Conservation (phyloP, 2,329 filamentous ascomycete species). For the Nigrospora sphaerica region DNA sequence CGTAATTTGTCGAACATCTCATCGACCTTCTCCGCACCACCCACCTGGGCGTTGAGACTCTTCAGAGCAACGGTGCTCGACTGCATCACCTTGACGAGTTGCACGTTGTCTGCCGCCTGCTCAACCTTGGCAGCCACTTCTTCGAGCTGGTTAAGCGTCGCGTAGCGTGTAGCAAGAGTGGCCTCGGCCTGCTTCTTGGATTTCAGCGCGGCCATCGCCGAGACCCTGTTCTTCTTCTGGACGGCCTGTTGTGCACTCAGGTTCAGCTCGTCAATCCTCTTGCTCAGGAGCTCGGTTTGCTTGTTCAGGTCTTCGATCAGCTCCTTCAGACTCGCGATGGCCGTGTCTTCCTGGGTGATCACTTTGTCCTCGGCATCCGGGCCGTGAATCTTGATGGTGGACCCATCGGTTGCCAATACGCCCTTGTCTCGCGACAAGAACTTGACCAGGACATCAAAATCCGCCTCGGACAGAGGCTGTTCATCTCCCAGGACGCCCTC, state of each 20-base stretch:
- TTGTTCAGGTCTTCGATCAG: constrained; percentile 68
- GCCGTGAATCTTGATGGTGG: constrained; percentile 68
- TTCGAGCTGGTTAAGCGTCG: constrained; percentile 74
- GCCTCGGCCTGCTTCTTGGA: constrained; percentile 77
- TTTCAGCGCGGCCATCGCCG: constrained; percentile 71
- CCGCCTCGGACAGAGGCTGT: constrained; percentile 48
- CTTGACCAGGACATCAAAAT: constrained; percentile 62
- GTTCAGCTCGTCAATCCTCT: constrained; percentile 59
- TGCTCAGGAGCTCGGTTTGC: constrained; percentile 60
- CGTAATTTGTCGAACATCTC: constrained; percentile 67
- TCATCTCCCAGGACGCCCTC: constrained; percentile 39
- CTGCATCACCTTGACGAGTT: constrained; percentile 77
- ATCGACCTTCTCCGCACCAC: constrained; percentile 69
- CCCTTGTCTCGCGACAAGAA: constrained; percentile 64
- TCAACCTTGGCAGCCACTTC: constrained; percentile 77
- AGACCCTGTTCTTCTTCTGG: constrained; percentile 61
- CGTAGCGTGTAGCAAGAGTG: constrained; percentile 63
- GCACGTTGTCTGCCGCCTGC: constrained; percentile 76
- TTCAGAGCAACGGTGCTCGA: constrained; percentile 66
- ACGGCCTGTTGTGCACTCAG: constrained; percentile 64
- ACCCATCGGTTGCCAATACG: constrained; percentile 50
- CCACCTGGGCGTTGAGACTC: constrained; percentile 67
- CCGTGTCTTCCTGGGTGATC: constrained; percentile 72
- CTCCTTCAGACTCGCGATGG: constrained; percentile 77
- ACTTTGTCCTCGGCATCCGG: constrained; percentile 31